Conservation (phyloP, 2,329 filamentous ascomycete species). For the Aschersonia sp. region DNA sequence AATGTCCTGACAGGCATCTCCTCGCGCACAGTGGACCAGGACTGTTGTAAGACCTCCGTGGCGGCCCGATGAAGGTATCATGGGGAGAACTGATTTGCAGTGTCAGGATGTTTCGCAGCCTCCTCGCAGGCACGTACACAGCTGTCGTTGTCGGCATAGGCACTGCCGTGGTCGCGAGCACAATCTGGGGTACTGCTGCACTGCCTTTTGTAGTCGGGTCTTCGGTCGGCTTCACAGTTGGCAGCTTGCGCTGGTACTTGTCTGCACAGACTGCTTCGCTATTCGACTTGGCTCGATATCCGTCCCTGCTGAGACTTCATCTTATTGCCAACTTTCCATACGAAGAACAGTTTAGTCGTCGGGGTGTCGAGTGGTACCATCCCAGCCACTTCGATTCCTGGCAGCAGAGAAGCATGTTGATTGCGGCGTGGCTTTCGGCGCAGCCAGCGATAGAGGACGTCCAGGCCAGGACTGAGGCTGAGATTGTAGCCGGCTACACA, state of each 20-base stretch:
- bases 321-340: constrained; percentile 10
- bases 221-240: constrained; percentile 8
- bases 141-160: constrained; percentile 7
- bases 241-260: constrained; percentile 8
- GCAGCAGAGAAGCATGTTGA: constrained; percentile 9
- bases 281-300: constrained; percentile 9
- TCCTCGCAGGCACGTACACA: constrained; percentile 8
- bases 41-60: constrained; percentile 4
- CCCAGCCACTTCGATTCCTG: constrained; percentile 4
- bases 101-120: constrained; percentile 10
- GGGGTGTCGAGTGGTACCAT: constrained; percentile 4
- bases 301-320: constrained; percentile 9
- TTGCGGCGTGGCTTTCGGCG: constrained; percentile 10
- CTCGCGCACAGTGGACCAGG: constrained; percentile 2
- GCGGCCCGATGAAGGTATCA: not conserved
- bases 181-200: constrained; percentile 9
- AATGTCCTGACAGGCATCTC: not conserved
- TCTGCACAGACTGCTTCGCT: constrained; percentile 7
- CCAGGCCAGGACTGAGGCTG: constrained; percentile 6
- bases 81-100: not conserved
- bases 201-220: constrained; percentile 10
- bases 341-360: constrained; percentile 4
- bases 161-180: constrained; percentile 6
- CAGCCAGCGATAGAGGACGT: constrained; percentile 9
- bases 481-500: constrained; percentile 3